These are phyloP conservation scores for Ilyonectria robusta DNA, from an alignment of 2,329 filamentous ascomycete genomes.

Conservation along the genomic window DNA sequence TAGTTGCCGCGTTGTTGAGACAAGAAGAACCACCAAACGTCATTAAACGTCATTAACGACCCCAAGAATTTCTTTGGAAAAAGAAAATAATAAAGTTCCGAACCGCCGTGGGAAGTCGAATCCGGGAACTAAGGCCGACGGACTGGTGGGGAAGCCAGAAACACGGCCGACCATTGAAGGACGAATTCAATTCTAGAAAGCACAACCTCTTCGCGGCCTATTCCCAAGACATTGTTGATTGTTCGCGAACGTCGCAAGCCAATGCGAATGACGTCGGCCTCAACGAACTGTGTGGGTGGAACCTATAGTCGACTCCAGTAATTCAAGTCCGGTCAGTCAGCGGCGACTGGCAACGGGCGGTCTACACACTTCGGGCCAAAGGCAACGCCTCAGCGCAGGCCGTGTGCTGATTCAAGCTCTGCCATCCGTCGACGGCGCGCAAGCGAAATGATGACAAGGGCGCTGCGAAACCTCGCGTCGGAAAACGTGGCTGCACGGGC, in stretches of 20 bases:
- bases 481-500: slow-evolving; percentile 23
- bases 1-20: slow-evolving; percentile 13
- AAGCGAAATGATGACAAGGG: slow-evolving; percentile 6
- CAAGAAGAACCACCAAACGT: not conserved
- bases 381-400: no score
- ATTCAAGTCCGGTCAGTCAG: not conserved
- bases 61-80: not conserved
- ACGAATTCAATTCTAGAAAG: not conserved
- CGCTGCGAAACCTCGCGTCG: not conserved
- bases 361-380: no score
- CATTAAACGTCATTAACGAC: not conserved
- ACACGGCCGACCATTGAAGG: not conserved
- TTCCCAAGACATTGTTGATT: not conserved
- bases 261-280: not conserved
- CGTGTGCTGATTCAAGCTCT: not conserved
- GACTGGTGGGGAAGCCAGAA: not conserved
- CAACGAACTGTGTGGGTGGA: not conserved
- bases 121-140: not conserved
- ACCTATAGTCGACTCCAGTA: not conserved
- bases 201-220: not conserved
- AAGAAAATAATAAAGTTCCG: not conserved
- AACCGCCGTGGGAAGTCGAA: not conserved
- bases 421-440: not conserved
- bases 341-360: not conserved
- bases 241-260: not conserved